Base-by-base conservation (phyloP, 75 land plant species). In the Cunninghamia lanceolata region DNA sequence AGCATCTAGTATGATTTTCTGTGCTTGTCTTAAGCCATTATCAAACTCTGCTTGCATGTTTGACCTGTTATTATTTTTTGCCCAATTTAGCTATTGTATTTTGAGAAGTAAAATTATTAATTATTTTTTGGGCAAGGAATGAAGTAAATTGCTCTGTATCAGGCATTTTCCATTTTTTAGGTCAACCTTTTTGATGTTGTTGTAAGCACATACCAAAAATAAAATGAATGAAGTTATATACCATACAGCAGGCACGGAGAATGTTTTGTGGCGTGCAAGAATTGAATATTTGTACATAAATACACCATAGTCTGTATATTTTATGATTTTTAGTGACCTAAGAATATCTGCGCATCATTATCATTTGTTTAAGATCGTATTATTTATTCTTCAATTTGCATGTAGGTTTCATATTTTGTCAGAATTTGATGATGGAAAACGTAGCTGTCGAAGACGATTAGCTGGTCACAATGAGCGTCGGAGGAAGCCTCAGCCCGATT, bases 401-500 rank as follows among this genome's bases (percentile, higher is more conserved):
- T 77, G 83, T 85, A 96, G 98, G 94, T 93, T 96, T 88, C 98
- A 96, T 86, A 88, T 85, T 9, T 84, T 96, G 84, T 89, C 95
- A 8, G 98, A 93, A 84, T 96, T 96, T 90, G 98, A 94, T 86
- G 91, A 94, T 66, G 93, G 92, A 54, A 96, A 96, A 89, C 88
- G 99, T 39, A 97, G 97, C 82, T 97, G 99, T 83, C 96, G 99
- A 59, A 92, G 99, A 83, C 90, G 98, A 35, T 91, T 96, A 17
- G 91, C 95, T 74, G 96, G 90, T 79, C 98, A 96, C 86, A 96
- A 96, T 90, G 93, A 92, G 82, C 91, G 98, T 17, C 95, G 96
- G 19, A 88, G 98, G 43, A 94, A 94, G 84, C 94, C 96, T 82
- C 94, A 86, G 83, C 91, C 91, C 9, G 95, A 92, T 9, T 84